A percentile compares a stretch with the other conserved stretches of the same genome.
These are phyloP conservation scores for Pneumocystis canis DNA, from an alignment of 1,139 yeast genomes.

Conservation along the genomic window DNA sequence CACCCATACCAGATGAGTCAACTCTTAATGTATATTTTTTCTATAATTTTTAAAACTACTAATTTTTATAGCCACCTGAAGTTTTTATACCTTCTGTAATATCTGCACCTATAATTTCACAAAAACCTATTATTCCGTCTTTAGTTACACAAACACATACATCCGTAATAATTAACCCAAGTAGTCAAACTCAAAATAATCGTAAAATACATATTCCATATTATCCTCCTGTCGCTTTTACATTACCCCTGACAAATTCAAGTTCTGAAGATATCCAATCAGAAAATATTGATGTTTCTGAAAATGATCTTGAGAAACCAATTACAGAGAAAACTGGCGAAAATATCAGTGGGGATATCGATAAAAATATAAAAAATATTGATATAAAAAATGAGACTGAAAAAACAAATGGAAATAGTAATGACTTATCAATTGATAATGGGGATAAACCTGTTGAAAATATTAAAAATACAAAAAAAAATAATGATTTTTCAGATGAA, in stretches of 20 bases:
- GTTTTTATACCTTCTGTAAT: background rate
- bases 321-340: background rate
- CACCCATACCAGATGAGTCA: conserved; percentile 1
- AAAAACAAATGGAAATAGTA: background rate
- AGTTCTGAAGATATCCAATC: background rate
- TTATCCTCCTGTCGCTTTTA: conserved; percentile 1
- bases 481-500: conserved; percentile 12
- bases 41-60: background rate
- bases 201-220: background rate
- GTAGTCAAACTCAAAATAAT: background rate
- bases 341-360: background rate
- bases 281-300: background rate
- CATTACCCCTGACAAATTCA: background rate
- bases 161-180: conserved; percentile 6
- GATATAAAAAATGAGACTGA: background rate
- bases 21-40: background rate
- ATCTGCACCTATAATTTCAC: conserved; percentile 9
- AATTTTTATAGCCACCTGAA: background rate
- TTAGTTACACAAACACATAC: conserved; percentile 1
- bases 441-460: background rate
- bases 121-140: conserved; percentile 10
- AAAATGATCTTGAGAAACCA: background rate
- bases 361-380: background rate
- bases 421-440: background rate
- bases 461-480: background rate